Base-by-base conservation (phyloP, 2,329 filamentous ascomycete species). In the Penicillium sp. region DNA sequence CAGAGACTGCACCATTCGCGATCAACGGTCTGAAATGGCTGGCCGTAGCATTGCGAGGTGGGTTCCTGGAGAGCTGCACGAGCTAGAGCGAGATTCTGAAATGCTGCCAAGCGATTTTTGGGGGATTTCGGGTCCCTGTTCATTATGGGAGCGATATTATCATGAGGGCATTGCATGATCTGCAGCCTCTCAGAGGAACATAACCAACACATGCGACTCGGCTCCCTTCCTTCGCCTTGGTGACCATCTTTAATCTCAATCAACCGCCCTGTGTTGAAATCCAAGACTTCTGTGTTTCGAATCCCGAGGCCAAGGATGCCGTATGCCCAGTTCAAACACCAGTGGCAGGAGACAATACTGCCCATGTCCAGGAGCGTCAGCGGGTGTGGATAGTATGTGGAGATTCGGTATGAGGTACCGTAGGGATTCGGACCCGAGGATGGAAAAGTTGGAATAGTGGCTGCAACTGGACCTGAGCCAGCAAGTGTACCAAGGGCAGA, bases 1-100 rank as follows among this genome's bases (percentile, higher is more conserved):
- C 80, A 82, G 1, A 82, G 50, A 4, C 69, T 69, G 60, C 80
- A 82, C 74, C 76, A 80, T 6, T 62, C 18, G 13, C 66, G 57
- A 33, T 57, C 41, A 27, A 70, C 59, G 27, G 50, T 13, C 10
- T 57, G 43, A 11, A 55, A 47, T 7, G 33, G 13, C 4, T 47
- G 31, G 1, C 55, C 55, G 11, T 53, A 39, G 6, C n/a, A 16
- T 1, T 2, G 27, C 3, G 49, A 55, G 7, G 13, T 2, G 6
- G 52, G 39, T 1, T 59, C 19, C 11, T 46, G 41, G 11, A 63
- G 22, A 14, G 22, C 36, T 3, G 39, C 13, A 9, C 14, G 16
- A 18, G 60, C 60, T 27, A 19, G 7, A 1, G 14, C 7, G 4
- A 74, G 55, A 36, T 64, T 66, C 6, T 61, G 35, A 41, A 70